These are phyloP conservation scores for Sphaerulina vaccinii DNA, from an alignment of 2,329 filamentous ascomycete species.

Conservation along the genomic window DNA sequence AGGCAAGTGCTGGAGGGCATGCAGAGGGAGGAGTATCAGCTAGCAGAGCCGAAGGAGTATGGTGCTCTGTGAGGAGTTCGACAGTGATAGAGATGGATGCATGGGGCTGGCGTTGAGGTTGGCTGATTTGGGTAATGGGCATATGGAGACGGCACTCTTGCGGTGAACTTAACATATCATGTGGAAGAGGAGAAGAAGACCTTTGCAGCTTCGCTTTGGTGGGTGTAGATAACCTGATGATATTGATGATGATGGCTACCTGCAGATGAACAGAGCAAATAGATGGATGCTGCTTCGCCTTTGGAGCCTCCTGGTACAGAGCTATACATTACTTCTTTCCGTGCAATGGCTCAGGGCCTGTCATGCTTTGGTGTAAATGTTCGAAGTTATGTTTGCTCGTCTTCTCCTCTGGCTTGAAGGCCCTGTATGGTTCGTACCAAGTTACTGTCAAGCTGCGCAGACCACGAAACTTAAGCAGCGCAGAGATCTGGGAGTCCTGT, in stretches of 20 bases:
- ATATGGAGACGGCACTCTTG: background rate
- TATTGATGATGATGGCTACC: too few relatives aligned
- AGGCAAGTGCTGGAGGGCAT: conserved; percentile 56
- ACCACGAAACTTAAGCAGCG: background rate
- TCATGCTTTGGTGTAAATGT: too few relatives aligned
- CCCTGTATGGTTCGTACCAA: background rate
- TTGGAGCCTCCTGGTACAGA: background rate
- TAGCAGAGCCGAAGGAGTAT: conserved; percentile 48
- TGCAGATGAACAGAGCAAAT: background rate
- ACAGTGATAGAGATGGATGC: background rate
- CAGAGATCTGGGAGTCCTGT: background rate
- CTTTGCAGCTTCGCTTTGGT: background rate
- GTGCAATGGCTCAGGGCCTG: too few relatives aligned
- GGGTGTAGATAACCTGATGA: too few relatives aligned
- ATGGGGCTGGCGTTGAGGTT: background rate
- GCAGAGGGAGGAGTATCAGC: conserved; percentile 51
- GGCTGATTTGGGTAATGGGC: background rate
- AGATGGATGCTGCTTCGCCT: background rate
- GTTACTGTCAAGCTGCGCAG: background rate
- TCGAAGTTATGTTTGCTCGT: background rate
- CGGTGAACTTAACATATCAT: too few relatives aligned
- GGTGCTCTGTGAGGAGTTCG: conserved; percentile 39
- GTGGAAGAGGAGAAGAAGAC: background rate
- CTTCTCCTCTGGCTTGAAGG: background rate
- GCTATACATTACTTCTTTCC: background rate